These are phyloP conservation scores for Diospyros kaki DNA, from an alignment of 148 eudicot genomes.

Conservation along the genomic window DNA sequence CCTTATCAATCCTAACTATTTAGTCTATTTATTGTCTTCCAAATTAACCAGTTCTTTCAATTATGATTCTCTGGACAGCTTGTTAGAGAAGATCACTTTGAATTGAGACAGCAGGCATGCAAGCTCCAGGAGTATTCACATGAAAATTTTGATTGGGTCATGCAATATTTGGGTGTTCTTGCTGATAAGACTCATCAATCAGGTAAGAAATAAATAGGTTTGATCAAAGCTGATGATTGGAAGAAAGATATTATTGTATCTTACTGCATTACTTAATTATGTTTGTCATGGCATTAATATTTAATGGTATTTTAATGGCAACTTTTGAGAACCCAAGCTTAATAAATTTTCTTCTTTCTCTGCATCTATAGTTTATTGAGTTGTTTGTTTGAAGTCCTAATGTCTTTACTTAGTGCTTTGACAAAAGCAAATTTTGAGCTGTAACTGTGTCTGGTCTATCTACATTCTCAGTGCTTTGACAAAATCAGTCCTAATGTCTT, in stretches of 20 bases:
- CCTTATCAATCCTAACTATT: no score
- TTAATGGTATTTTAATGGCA: neutral
- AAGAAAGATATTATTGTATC: neutral
- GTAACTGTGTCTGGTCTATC: neutral
- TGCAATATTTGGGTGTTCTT: slow-evolving; percentile 86
- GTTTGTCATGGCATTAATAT: no score
- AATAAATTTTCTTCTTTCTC: neutral
- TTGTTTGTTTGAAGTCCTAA: neutral
- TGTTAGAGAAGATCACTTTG: slow-evolving; percentile 77
- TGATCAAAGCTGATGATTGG: neutral
- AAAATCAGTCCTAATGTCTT: neutral
- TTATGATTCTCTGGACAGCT: slow-evolving; percentile 45
- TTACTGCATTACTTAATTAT: neutral
- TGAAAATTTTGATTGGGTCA: slow-evolving; percentile 88
- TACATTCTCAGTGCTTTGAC: neutral
- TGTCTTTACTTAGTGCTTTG: slow-evolving; percentile 1
- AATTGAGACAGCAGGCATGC: slow-evolving; percentile 82
- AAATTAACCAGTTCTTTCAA: no score
- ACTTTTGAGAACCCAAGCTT: slow-evolving; percentile 3
- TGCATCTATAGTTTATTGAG: neutral
- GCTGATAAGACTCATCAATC: slow-evolving; percentile 81
- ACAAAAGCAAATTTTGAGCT: neutral
- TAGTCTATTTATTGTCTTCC: no score
- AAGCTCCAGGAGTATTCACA: slow-evolving; percentile 93
- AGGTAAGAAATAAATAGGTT: slow-evolving; percentile 45